Base-by-base conservation (phyloP, 306 rosid species). In the Vicia faba region DNA sequence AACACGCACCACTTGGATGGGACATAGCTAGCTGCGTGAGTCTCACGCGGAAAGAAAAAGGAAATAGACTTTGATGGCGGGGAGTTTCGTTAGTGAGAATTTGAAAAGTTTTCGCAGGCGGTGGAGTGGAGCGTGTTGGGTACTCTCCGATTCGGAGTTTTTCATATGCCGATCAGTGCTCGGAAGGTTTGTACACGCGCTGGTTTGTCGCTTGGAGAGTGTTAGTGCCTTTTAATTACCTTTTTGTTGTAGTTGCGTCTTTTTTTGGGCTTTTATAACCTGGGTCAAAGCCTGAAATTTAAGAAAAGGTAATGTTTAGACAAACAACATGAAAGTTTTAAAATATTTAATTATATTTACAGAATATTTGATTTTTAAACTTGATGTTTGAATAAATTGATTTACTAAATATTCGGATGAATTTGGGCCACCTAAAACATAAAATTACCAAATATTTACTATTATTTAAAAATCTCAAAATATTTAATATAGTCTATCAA, bases 31-130 rank as follows among this genome's bases (percentile, higher is more conserved):
- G 46, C 68, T 0, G 31, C 16, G 79, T 69, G 63, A 0, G 0
- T 0, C 0, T 4, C 45, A 3, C 51, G 40, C 1, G 8, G 9
- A 2, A 0, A 29, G 11, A 1, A 4, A 39, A 11, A 53, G 44
- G 20, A 0, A 1, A 8, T 13, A 5, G 15, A 11, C 51, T 74
- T 73, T 68, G 64, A 19, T 80, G 84, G 82, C 79, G 82, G 66
- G 82, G 79, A 76, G 57, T 70, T 67, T 44, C 3, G 9, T 46
- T 48, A 53, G 78, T 4, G 58, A 73, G 72, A 69, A 46, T 74
- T 85, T 78, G 44, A 70, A 78, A 69, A 29, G 68, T 39, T 83
- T 70, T 31, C 72, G 38, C 39, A 78, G 9, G 25, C 73, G 41
- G 55, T 7, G 8, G 12, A 10, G 28, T 28, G 58, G 81, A 46